Evolutionary conservation across 176 grass and related monocot genomes (phyloP), one percentile per base, ranked within the genome.

Genomic region (Rhynchospora pubera): DNA sequence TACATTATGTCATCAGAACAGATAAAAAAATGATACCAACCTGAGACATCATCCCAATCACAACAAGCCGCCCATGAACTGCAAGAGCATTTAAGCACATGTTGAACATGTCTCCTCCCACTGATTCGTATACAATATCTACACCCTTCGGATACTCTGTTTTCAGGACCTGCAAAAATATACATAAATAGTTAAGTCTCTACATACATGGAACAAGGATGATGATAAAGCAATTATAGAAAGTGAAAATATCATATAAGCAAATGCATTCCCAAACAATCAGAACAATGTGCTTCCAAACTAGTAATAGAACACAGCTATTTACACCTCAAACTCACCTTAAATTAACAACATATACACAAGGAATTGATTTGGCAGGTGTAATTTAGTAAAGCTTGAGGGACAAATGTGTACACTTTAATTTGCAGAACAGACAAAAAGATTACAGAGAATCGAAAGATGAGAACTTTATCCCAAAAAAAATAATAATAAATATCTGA

Each of bases 1-100:
- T 73, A 23, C 50, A 13, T 11, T 73, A 53, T 75, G 12, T 5
- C 22, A 44, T 79, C 50, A 22, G 7, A n/a, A n/a, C 45, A 62
- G n/a, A n/a, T n/a, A 30, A n/a, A 19, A 28, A 60, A 5, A 80
- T n/a, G n/a, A 61, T 34, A 30, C 5, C 2, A 91, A 94, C 92
- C 95, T 98, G 95, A 86, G 95, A 98, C 22, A 98, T 93, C 96
- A 99, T 99, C 56, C 96, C 96, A 46, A 99, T 99, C 77, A 99
- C 85, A 89, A 99, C 80, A 53, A 99, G 91, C 43, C 65, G 87
- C 57, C 96, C 96, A 85, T 93, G 83, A 75, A 99, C 68, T 88
- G 91, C 86, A 39, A 99, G 84, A 66, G 96, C 96, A 91, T 99
- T 99, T 86, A 95, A 88, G 77, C 87, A 99, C 48, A 85, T 42